Evolutionary conservation across 23 red algal genomes (phyloP), one percentile per base, ranked within the genome.

Genomic region (Pyropia haitanensis): DNA sequence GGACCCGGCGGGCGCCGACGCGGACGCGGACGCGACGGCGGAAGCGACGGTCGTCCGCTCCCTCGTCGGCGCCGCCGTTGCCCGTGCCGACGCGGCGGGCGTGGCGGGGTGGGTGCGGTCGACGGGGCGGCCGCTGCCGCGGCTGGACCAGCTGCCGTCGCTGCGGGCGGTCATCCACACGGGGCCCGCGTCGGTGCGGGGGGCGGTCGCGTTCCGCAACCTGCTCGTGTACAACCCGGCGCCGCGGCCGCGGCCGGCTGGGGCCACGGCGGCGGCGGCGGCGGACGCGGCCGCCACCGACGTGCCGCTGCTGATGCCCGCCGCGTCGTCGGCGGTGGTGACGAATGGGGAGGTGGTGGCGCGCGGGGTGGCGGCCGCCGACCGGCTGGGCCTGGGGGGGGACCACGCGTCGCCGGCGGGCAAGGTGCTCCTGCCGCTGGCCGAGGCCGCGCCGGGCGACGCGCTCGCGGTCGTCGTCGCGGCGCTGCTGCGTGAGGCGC

Each of bases 161-260:
- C 49, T 82, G 78, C 78, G 66, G 17, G 57, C 64, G 29, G 56
- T 82, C n/a, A 68, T 82, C 39, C 64, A 65, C 66, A 82, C 78
- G 14, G 78, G 56, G 51, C 56, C 61, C 28, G 78, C 49, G 34
- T 72, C 70, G 21, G 64, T 65, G 25, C 61, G 78, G 21, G 78
- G 55, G 23, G 57, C 52, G 25, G 72, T 72, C 23, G 72, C 78
- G 14, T 72, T 82, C 66, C 64, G 66, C 32, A 72, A 66, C 22
- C 60, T 82, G 44, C 78, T 82, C 62, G 78, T 82, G 50, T 82
- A 82, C 44, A 12, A 7, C 63, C 64, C 29, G 64, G 58, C 50
- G 46, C 53, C 20, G 51, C 39, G 12, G 56, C 78, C 22, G 53
- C 27, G 14, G 27, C 34, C 14, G 31, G 27, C n/a, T n/a, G n/a